Conservation (phyloP, 345 rosid genomes). For the Salix suchowensis region DNA sequence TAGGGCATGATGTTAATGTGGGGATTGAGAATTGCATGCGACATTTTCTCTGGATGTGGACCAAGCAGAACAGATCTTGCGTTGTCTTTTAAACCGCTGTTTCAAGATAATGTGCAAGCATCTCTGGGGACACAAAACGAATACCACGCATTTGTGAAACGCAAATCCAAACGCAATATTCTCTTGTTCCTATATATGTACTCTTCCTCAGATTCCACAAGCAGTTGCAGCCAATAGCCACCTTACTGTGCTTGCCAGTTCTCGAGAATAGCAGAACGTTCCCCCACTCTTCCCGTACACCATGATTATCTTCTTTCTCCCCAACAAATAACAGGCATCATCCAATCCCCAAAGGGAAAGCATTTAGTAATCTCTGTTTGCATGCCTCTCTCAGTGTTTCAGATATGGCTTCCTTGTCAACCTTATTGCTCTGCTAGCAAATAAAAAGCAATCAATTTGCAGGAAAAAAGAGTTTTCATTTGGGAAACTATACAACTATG, state of each 20-base stretch:
- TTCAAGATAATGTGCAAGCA: too few species aligned
- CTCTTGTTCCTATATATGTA: too few species aligned
- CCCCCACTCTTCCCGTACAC: constrained; percentile 75
- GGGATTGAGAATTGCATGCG: too few species aligned
- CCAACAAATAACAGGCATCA: not conserved
- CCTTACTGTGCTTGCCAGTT: constrained; percentile 63
- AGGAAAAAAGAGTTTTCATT: not conserved
- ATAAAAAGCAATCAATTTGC: not conserved
- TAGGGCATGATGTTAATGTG: too few species aligned
- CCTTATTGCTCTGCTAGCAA: constrained; percentile 48
- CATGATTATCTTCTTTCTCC: not conserved
- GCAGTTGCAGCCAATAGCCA: constrained; percentile 58
- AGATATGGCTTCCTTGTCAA: constrained; percentile 60
- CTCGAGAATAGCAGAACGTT: constrained; percentile 77
- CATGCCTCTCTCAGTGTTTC: constrained; percentile 61
- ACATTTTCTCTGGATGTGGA: too few species aligned
- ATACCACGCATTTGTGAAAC: too few species aligned
- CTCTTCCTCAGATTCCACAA: too few species aligned
- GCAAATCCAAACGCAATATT: too few species aligned
- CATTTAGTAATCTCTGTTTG: constrained; percentile 57
- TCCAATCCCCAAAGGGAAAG: constrained; percentile 12
- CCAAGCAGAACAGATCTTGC: too few species aligned
- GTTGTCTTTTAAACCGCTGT: too few species aligned
- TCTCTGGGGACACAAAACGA: too few species aligned
- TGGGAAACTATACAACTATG: not conserved